Conservation (phyloP, 164 flowering plant genomes). For the Nymphaea colorata region DNA sequence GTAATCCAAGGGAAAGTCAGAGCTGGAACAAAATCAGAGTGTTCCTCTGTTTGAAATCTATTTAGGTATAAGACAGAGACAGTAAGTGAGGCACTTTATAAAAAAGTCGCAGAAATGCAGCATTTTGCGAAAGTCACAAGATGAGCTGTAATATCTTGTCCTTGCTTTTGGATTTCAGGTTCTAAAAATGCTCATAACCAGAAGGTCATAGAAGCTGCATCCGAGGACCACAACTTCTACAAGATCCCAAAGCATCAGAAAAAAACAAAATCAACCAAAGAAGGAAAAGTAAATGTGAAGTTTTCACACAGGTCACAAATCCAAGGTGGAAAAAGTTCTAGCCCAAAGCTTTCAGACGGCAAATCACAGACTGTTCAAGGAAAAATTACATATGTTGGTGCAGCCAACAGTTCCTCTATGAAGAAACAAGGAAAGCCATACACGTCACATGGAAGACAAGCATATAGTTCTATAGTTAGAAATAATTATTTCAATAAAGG, state of each 20-base stretch:
- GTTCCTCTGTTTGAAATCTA: too few species aligned
- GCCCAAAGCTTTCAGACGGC: neutral
- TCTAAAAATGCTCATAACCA: neutral
- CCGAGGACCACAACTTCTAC: neutral
- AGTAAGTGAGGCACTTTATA: too few species aligned
- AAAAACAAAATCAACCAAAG: neutral
- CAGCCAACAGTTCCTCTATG: neutral
- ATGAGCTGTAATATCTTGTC: neutral
- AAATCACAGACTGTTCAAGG: neutral
- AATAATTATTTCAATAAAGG: neutral
- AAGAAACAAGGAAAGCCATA: neutral
- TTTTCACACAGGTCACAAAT: neutral
- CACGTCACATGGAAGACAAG: neutral
- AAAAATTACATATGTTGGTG: neutral
- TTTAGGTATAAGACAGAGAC: too few species aligned
- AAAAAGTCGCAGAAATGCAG: too few species aligned
- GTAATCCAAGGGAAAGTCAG: too few species aligned
- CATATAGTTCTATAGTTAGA: neutral
- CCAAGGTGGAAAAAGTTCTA: neutral
- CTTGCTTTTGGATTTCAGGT: neutral
- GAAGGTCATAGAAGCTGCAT: neutral
- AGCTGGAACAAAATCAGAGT: too few species aligned
- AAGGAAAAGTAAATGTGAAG: neutral
- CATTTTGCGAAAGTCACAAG: neutral
- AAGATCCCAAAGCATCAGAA: neutral